Base-by-base conservation (phyloP, 345 rosid genomes). In the Carallia pectinifolia region DNA sequence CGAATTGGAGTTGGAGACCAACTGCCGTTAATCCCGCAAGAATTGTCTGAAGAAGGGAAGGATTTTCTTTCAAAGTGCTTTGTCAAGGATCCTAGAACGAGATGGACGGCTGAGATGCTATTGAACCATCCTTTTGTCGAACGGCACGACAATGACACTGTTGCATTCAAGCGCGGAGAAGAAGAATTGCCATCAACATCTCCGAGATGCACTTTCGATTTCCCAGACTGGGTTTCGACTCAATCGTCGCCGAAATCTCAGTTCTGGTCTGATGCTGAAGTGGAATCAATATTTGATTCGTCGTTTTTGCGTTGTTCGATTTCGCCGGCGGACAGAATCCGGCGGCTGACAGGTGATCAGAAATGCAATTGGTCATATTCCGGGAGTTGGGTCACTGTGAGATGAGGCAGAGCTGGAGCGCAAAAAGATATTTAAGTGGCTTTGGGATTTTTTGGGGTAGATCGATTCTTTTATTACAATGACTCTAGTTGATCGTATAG, bases 101-200 rank as follows among this genome's bases (percentile, higher is more conserved):
- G 84, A 72, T 78, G 84, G 84, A 78, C 82, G 4, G 80, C 81
- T 10, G 80, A 65, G 27, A 78, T 75, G 84, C 56, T 81, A 2
- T 17, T 81, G 58, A 37, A 69, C 33, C 84, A 81, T 58, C 78
- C 80, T 7, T 81, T 78, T 53, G 71, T 77, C 67, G 29, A 1
- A 6, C n/a, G 7, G 7, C 3, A 13, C 56, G 18, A 47, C 9
- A 4, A 15, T 19, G 27, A 9, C 37, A 65, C 66, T 66, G 61
- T 61, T 44, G 31, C 72, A 62, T 67, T 67, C 37, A 67, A 67
- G 55, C 38, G 34, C 29, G 7, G 23, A 23, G 23, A 7, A 2
- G 48, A 62, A 12, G 39, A 48, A 19, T 58, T 12, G 1, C 7
- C 48, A 30, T 8, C 59, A 36, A 6, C 65, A 17, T 72, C 76